phyloP scores from a whole-genome alignment of 1,139 yeast genomes.

The Yamadazyma atmosphaerica region DNA sequence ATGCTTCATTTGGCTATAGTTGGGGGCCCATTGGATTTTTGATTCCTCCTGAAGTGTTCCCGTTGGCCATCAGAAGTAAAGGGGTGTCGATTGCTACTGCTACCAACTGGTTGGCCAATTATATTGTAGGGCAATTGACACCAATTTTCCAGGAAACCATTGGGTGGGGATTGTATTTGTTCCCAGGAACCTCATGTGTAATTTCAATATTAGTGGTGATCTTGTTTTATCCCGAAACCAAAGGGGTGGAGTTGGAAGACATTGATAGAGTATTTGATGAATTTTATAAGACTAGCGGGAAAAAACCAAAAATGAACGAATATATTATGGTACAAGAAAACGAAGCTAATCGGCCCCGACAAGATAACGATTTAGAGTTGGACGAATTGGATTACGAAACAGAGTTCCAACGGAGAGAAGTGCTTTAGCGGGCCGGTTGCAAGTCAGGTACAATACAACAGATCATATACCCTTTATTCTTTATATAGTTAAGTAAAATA shows the following conservation, averaged over 20 bases:
- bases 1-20: conserved; percentile 54
- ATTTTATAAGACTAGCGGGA: conserved; percentile 19
- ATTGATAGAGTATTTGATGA: conserved; percentile 83
- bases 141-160: conserved; percentile 49
- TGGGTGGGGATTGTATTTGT: conserved; percentile 50
- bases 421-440: background rate
- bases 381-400: conserved; percentile 22
- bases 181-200: conserved; percentile 50
- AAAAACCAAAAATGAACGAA: conserved; percentile 21
- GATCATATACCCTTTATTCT: background rate
- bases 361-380: conserved; percentile 18
- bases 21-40: conserved; percentile 62
- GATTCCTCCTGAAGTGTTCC: conserved; percentile 55
- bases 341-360: conserved; percentile 4
- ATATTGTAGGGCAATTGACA: conserved; percentile 54
- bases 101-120: conserved; percentile 56
- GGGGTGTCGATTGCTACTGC: conserved; percentile 58
- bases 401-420: conserved; percentile 7
- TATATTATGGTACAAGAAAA: conserved; percentile 15
- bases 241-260: conserved; percentile 84
- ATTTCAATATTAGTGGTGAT: conserved; percentile 54
- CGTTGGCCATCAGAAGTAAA: conserved; percentile 53
- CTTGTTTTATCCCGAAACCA: conserved; percentile 81
- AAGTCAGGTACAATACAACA: too few species aligned
- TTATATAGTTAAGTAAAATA: too few species aligned